Evolutionary conservation across 1,284 basidiomycete species (phyloP).

Genomic region (Microbotryum intermedium): DNA sequence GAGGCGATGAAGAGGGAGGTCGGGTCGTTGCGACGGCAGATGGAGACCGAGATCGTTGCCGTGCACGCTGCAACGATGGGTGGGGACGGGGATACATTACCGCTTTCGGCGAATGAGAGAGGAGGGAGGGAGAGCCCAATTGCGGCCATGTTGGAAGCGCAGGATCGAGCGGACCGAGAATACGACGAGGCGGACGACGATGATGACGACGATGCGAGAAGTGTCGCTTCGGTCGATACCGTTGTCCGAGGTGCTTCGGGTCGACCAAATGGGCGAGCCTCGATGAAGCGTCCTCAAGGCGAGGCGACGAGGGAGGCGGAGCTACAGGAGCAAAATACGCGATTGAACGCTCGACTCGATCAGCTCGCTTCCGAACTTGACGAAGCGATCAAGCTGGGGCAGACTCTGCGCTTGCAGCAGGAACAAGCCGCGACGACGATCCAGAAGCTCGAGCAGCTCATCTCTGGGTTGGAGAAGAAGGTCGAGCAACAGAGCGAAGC

Average conservation of each 20-base stretch:
- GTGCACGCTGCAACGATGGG: constrained; percentile 15
- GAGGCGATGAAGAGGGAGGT: constrained; percentile 78
- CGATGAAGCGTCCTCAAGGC: constrained; percentile 18
- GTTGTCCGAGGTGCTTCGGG: constrained; percentile 44
- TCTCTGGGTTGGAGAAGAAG: constrained; percentile 45
- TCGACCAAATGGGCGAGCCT: constrained; percentile 2
- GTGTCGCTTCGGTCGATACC: constrained; percentile 26
- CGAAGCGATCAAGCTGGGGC: constrained; percentile 64
- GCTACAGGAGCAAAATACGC: constrained; percentile 48
- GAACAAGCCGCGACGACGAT: constrained; percentile 69
- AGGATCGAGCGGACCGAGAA: constrained; percentile 35
- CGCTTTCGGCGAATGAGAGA: not conserved
- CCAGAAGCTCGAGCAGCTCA: constrained; percentile 55
- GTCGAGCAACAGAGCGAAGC: constrained; percentile 35
- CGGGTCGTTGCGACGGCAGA: constrained; percentile 40
- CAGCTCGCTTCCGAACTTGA: constrained; percentile 66
- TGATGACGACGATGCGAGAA: constrained; percentile 38
- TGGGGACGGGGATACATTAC: not conserved
- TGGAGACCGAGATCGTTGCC: constrained; percentile 35
- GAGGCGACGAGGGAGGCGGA: constrained; percentile 30
- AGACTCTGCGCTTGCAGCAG: constrained; percentile 68
- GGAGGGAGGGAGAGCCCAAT: constrained; percentile 24
- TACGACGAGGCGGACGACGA: constrained; percentile 44
- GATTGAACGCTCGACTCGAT: constrained; percentile 63
- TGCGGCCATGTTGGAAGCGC: constrained; percentile 26